phyloP scores from a whole-genome alignment of 176 grass and related monocot genomes.

The Eleusine coracana region DNA sequence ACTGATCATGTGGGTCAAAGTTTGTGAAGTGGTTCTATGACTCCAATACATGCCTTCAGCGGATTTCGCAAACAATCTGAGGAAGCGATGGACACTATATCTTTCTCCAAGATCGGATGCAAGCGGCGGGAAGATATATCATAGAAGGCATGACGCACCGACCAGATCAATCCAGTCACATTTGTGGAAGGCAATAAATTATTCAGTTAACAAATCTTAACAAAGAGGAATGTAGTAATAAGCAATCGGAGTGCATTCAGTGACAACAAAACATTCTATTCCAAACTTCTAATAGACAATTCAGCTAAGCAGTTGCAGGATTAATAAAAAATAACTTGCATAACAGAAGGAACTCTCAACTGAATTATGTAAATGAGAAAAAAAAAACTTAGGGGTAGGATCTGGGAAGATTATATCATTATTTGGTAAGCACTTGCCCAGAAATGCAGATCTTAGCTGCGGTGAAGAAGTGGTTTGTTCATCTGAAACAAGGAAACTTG shows the following conservation, averaged over 20 bases:
- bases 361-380: background rate
- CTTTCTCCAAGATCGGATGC: background rate
- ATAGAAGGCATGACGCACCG: background rate
- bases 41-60: background rate
- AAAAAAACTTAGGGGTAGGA: background rate
- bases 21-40: background rate
- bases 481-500: no score
- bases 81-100: conserved; percentile 7
- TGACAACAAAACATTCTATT: background rate
- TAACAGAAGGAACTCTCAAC: background rate
- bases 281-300: background rate
- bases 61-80: background rate
- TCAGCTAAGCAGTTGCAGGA: background rate
- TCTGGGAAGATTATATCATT: conserved; percentile 16
- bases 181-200: background rate
- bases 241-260: background rate
- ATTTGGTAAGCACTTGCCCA: background rate
- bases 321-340: background rate
- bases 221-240: background rate
- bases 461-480: no score
- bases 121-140: accelerated
- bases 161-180: background rate
- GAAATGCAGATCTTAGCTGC: no score
- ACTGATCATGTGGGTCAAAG: background rate
- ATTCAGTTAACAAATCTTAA: background rate